Evolutionary conservation across 129 eudicot genomes (phyloP).

Genomic region (Chrysanthemum seticuspe): DNA sequence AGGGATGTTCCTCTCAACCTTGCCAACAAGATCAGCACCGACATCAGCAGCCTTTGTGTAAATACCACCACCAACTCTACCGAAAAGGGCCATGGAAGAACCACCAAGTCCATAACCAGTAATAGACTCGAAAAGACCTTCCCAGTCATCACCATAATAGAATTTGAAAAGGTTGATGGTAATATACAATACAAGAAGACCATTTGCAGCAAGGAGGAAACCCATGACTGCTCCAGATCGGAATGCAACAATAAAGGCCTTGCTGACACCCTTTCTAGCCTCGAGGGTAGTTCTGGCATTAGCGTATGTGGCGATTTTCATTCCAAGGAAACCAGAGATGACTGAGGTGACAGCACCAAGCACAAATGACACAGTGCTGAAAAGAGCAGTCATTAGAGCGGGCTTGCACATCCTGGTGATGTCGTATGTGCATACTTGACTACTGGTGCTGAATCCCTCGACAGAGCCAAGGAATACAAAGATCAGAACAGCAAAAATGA

Average conservation of each 20-base stretch:
- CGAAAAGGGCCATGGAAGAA: conserved; percentile 93
- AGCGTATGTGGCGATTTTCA: conserved; percentile 93
- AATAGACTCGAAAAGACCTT: conserved; percentile 84
- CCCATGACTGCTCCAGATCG: conserved; percentile 98
- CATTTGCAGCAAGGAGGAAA: conserved; percentile 91
- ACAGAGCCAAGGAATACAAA: conserved; percentile 90
- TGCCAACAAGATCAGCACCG: conserved; percentile 92
- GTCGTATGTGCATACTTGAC: conserved; percentile 66
- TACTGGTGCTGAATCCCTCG: conserved; percentile 79
- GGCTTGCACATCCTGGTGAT: conserved; percentile 75
- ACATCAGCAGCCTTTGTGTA: conserved; percentile 93
- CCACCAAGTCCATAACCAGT: conserved; percentile 98
- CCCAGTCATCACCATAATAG: conserved; percentile 95
- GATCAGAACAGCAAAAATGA: conserved; percentile 73
- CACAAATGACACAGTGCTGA: conserved; percentile 81
- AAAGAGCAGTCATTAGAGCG: conserved; percentile 77
- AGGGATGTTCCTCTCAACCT: conserved; percentile 80
- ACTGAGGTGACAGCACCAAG: conserved; percentile 89
- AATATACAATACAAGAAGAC: conserved; percentile 76
- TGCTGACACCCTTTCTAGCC: conserved; percentile 92
- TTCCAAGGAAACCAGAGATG: conserved; percentile 85
- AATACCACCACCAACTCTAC: conserved; percentile 93
- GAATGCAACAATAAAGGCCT: conserved; percentile 83
- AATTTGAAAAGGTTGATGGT: conserved; percentile 72
- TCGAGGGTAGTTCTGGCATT: conserved; percentile 92